phyloP scores from a whole-genome alignment of 306 rosid genomes.

The Castanea crenata region DNA sequence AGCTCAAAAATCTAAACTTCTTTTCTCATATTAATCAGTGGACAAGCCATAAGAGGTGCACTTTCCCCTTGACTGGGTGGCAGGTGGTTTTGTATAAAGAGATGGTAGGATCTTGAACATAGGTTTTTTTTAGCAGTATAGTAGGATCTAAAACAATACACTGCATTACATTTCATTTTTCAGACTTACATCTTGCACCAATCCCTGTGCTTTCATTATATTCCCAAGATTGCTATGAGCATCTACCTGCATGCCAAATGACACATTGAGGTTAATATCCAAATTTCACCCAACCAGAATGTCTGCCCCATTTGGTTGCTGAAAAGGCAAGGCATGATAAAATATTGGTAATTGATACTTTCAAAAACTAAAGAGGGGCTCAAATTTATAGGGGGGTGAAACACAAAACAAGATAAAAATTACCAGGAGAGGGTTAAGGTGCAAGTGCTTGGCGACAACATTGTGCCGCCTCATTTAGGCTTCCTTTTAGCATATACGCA shows the following conservation, averaged over 20 bases:
- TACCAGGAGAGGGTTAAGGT: slow-evolving; percentile 86
- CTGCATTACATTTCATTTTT: background rate
- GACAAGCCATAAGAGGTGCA: background rate
- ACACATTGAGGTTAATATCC: no score
- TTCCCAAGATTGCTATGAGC: slow-evolving; percentile 71
- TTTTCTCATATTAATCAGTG: no score
- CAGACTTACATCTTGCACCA: slow-evolving; percentile 84
- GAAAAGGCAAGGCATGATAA: no score
- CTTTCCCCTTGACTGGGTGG: no score
- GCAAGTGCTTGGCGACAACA: slow-evolving; percentile 99
- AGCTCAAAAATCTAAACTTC: background rate
- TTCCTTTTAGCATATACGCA: slow-evolving; percentile 98
- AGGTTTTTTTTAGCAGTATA: no score
- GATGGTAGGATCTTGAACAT: background rate
- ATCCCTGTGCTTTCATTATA: slow-evolving; percentile 64
- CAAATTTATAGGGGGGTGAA: no score
- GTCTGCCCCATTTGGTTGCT: no score
- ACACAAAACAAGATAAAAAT: background rate
- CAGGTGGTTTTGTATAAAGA: no score
- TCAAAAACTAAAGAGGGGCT: no score
- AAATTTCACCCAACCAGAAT: no score
- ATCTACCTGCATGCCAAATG: slow-evolving; percentile 41
- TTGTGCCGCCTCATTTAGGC: slow-evolving; percentile 91
- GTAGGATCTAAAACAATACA: background rate
- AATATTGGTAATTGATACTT: no score